Evolutionary conservation across 768 basidiomycete genomes (phyloP), one percentile per base, ranked within the genome.

Genomic region (Lentinula boryana): DNA sequence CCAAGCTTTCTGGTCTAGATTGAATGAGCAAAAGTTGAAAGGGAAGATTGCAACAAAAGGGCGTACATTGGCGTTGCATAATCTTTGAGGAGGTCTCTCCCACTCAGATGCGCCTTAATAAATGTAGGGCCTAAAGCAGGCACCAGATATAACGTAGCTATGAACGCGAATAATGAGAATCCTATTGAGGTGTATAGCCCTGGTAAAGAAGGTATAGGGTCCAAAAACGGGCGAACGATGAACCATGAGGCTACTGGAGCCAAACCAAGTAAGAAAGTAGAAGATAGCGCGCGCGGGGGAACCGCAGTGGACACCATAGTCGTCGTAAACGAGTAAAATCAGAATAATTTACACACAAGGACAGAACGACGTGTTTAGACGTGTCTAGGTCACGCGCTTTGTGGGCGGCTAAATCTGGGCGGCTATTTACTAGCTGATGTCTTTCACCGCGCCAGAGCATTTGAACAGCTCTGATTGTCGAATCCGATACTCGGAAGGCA

Each of bases 1-100:
- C 96, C 67, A 89, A 84, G 65, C 93, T 93, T 76, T 99, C 97
- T 46, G 97, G 95, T 71, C 95, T 98, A 50, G 64, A 40, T 7
- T 43, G 12, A 63, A 43, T 60, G 6, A 40, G 32, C 38, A 7
- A 60, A 35, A 23, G 46, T 44, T 27, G 18, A 16, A 33, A 15
- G 18, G 36, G 40, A n/a, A 50, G 6, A 53, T 36, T 56, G n/a
- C 58, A 38, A 27, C 27, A 40, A 31, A 56, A 41, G 61, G 33
- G 74, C 87, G 65, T 62, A 91, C 88, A 91, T 87, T 1, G 86
- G 84, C 52, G 83, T 84, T 40, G 43, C 75, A 67, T 91, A 89
- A 10, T 80, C 83, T 72, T 99, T 98, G 53, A 97, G 79, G 62
- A 97, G 74, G 72, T 99, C 97, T 63, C 80, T 81, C 21, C 97